Base-by-base conservation (phyloP, 1,284 basidiomycete genomes). In the Trametes pubescens region DNA sequence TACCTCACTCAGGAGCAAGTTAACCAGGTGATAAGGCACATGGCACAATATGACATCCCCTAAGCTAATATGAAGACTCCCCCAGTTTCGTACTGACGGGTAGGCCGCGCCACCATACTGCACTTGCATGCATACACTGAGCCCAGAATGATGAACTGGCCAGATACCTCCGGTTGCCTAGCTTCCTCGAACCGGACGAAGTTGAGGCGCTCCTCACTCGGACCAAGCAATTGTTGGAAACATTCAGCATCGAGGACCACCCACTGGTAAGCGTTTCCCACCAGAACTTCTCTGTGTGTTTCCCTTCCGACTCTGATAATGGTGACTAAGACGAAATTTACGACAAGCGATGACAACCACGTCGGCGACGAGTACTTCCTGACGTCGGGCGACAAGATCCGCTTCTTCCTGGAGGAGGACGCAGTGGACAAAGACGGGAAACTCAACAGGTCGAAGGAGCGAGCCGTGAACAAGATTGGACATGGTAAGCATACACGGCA, bases 361-460 rank as follows among this genome's bases (percentile, higher is more conserved):
- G 84, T 94, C 43, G 95, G 95, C 0, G 95, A 99, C 74, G 88
- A 94, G 29, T 99, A 99, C 77, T 99, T 99, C 73, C 80, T 99
- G 59, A 86, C 82, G 14, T 95, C 93, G 1, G 94, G 94, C 1
- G 94, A 98, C 77, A 97, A 98, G 83, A 93, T 96, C 78, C 86
- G 92, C 2, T 96, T 89, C 77, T 97, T 97, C 75, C 80, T 96
- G 44, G 95, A 97, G 73, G 88, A 91, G 71, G 93, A 90, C 59
- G 94, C 94, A 0, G 80, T 94, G 9, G 83, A 86, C 71, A 72
- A 78, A 43, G 72, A 83, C 44, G 89, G 88, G 24, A 87, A 86
- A 65, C 83, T 97, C 47, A 89, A 86, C 10, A 84, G 92, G 55
- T 89, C 91, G 44, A 96, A 96, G 74, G 81, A 90, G 56, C 87